Percentiles rank a stretch among this genome's conserved stretches.
These are phyloP conservation scores for Microcos paniculata DNA, from an alignment of 345 rosid species.

Conservation along the genomic window DNA sequence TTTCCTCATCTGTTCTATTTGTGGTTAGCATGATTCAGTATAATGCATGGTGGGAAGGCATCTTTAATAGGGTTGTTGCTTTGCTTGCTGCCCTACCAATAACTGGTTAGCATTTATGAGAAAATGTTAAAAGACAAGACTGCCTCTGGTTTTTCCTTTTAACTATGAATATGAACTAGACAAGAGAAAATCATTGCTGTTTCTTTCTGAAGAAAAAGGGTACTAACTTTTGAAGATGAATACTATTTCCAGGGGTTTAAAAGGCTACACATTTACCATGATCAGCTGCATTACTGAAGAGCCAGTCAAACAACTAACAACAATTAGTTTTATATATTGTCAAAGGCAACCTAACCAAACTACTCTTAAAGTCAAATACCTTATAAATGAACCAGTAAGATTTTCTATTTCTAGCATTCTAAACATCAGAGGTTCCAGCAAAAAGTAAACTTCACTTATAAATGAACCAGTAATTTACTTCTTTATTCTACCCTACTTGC, in stretches of 20 bases:
- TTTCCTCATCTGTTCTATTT: no score
- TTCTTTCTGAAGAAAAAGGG: neutral
- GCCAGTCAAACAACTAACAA: neutral
- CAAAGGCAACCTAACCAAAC: neutral
- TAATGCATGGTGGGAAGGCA: neutral
- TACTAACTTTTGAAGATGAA: no score
- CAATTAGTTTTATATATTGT: neutral
- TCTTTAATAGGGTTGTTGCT: neutral
- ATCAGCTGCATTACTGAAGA: no score
- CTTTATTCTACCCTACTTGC: no score
- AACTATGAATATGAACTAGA: no score
- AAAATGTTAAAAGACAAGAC: no score
- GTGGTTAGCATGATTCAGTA: no score
- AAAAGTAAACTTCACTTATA: neutral
- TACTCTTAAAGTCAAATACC: neutral
- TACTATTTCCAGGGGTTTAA: no score
- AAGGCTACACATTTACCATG: no score
- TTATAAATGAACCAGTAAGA: no score
- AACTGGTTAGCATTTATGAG: neutral
- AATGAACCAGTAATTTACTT: neutral
- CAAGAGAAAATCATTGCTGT: no score
- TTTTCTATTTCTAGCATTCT: neutral
- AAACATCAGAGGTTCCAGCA: neutral
- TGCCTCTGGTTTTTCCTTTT: no score
- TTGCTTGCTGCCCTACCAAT: neutral